These are phyloP conservation scores for Mycena capillaripes DNA, from an alignment of 768 basidiomycete genomes.

Conservation along the genomic window DNA sequence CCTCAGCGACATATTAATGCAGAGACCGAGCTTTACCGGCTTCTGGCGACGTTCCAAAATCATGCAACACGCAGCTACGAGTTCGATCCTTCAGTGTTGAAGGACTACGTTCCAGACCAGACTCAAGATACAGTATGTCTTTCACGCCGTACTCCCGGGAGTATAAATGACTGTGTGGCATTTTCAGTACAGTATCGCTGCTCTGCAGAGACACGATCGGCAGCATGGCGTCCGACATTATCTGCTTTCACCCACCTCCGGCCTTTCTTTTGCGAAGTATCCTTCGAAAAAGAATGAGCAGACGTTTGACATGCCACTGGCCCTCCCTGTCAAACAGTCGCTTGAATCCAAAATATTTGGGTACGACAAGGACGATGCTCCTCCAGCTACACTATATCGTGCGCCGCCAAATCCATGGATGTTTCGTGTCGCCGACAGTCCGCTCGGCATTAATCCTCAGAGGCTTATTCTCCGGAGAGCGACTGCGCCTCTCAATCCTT, in stretches of 20 bases:
- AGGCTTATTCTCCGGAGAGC: background rate
- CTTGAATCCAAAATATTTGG: conserved; percentile 11
- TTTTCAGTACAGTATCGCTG: background rate
- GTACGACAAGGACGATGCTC: background rate
- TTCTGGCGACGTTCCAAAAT: background rate
- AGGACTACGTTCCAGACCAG: background rate
- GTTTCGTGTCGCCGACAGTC: conserved; percentile 1
- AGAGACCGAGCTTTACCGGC: background rate
- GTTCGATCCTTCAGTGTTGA: background rate
- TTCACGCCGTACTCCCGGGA: no score
- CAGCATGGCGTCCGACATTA: conserved; percentile 10
- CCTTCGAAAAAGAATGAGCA: background rate
- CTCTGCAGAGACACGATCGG: background rate
- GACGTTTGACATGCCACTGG: background rate
- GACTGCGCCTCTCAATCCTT: background rate
- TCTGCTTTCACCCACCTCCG: background rate
- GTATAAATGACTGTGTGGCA: no score
- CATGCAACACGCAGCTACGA: background rate
- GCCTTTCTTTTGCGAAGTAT: background rate
- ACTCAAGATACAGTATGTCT: background rate
- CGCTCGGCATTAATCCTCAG: background rate
- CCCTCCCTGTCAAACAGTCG: background rate
- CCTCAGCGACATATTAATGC: background rate
- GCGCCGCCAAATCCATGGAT: background rate
- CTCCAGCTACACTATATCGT: background rate